Base-by-base conservation (phyloP, 169 alveolate species). In the Perkinsus chesapeaki region DNA sequence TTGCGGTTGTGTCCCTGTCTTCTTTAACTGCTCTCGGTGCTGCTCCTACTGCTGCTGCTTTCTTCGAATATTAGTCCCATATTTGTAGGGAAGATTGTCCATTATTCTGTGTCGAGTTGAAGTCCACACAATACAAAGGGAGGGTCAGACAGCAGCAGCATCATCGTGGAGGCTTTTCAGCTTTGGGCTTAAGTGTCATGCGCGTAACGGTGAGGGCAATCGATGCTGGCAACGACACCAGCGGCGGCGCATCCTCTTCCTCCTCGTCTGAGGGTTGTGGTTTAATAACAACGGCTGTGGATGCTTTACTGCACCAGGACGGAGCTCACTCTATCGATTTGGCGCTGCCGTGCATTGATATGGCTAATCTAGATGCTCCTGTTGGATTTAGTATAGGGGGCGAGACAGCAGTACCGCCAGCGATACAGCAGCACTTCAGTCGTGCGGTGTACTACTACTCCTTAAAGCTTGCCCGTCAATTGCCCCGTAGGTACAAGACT, bases 261-360 rank as follows among this genome's bases (percentile, higher is more conserved):
- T 1, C 82, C 23, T 60, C 82, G 3, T 0, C 82, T 12, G 82
- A 60, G 36, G 82, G 37, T n/a, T n/a, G n/a, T n/a, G n/a, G n/a
- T 23, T 34, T 16, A 27, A 60, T 60, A 27, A 60, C 82, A 20
- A 60, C 37, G 27, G 82, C 82, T 12, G 82, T 60, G 37, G 82
- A 60, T 23, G 82, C 82, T 27, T 60, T 60, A 34, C 27, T 60
- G 82, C 12, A 60, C 31, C 82, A 60, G 82, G 82, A 60, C 12
- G 82, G 82, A 34, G 82, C 82, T 7, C 82, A 60, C 31, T 60
- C 82, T 27, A 60, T 60, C 82, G 82, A 60, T 16, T 20, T 60
- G 82, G 82, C 82, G 37, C 82, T 60, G 82, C 82, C 82, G 82
- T 60, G 82, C 82, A 60, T 60, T 60, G 82, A 60, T 60, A 60